Evolutionary conservation across 1,139 yeast species (phyloP).

Genomic region (Pneumocystis wakefieldiae): DNA sequence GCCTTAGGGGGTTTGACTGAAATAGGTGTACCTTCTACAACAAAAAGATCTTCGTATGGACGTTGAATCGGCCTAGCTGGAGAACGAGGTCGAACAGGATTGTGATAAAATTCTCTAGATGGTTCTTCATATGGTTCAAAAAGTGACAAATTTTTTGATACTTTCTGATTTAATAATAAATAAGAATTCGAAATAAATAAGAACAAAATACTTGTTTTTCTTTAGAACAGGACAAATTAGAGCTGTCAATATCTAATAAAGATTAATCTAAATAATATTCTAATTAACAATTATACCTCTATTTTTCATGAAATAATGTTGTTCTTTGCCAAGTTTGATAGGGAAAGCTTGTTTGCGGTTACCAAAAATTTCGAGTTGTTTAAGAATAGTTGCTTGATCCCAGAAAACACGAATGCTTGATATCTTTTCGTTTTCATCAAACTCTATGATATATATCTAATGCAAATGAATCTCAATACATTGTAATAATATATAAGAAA

Average conservation of each 20-base stretch:
- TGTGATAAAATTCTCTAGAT: neutral
- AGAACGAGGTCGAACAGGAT: neutral
- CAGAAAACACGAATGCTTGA: conserved; percentile 17
- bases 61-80: neutral
- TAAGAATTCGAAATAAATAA: neutral
- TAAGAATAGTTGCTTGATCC: conserved; percentile 23
- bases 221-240: neutral
- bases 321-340: conserved; percentile 18
- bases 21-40: neutral
- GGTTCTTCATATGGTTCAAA: neutral
- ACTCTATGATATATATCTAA: conserved; percentile 18
- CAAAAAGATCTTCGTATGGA: conserved; percentile 2
- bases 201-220: neutral
- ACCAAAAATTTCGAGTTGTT: conserved; percentile 22
- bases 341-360: conserved; percentile 22
- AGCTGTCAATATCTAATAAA: neutral
- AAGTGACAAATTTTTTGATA: neutral
- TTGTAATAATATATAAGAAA: neutral
- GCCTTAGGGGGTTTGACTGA: neutral
- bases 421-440: conserved; percentile 14
- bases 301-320: conserved; percentile 7
- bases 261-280: neutral
- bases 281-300: neutral
- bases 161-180: neutral
- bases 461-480: neutral